Evolutionary conservation across 371 early-diverging fungal species (phyloP).

Genomic region (Umbelopsis sp.): DNA sequence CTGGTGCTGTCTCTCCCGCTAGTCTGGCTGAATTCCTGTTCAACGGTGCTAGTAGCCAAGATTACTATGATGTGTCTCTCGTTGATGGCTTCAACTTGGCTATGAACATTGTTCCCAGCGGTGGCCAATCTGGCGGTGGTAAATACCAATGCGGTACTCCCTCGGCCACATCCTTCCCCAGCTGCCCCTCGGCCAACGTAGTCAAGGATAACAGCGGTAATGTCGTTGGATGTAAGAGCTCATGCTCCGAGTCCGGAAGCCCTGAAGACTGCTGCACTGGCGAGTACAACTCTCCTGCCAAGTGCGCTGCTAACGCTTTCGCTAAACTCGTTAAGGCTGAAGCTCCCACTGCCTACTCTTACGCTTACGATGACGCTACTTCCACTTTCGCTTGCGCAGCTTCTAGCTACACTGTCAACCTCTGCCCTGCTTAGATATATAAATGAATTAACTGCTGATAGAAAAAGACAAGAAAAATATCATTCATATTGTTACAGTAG

Average conservation of each 20-base stretch:
- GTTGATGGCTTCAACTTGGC: constrained; percentile 53
- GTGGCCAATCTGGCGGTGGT: constrained; percentile 12
- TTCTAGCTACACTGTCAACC: constrained; percentile 46
- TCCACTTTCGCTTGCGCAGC: constrained; percentile 44
- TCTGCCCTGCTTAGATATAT: constrained; percentile 36
- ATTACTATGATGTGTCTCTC: constrained; percentile 50
- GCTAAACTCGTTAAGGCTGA: constrained; percentile 33
- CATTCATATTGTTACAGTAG: too few relatives aligned
- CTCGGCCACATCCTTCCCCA: constrained; percentile 26
- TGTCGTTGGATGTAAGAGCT: constrained; percentile 38
- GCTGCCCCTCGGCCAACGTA: constrained; percentile 37
- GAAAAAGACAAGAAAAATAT: too few relatives aligned
- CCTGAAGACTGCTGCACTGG: constrained; percentile 44
- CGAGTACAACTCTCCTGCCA: constrained; percentile 28
- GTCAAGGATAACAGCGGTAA: constrained; percentile 36
- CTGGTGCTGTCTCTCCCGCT: constrained; percentile 51
- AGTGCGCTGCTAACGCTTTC: constrained; percentile 36
- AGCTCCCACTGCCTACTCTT: constrained; percentile 57
- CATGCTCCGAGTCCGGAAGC: constrained; percentile 33
- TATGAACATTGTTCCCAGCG: constrained; percentile 32
- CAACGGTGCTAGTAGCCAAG: constrained; percentile 39
- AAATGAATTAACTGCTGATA: too few relatives aligned
- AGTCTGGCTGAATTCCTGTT: constrained; percentile 54
- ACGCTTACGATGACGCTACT: constrained; percentile 56
- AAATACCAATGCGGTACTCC: constrained; percentile 46